These are phyloP conservation scores for Anacardium occidentale DNA, from an alignment of 345 rosid species.

Conservation along the genomic window DNA sequence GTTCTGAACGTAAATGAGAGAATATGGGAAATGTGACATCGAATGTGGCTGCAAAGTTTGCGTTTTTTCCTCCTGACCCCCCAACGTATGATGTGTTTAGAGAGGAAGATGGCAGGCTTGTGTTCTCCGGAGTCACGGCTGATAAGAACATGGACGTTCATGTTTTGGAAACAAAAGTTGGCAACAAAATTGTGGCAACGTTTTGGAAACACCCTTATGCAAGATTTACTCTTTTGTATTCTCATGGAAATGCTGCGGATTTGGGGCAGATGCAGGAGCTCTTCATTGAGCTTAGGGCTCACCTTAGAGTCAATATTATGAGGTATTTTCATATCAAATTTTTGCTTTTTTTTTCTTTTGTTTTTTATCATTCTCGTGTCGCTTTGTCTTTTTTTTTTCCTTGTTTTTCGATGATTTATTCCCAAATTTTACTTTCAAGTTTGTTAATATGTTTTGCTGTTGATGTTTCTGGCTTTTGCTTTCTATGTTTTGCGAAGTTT, in stretches of 20 bases:
- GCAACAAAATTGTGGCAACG: constrained; percentile 81
- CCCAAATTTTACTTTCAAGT: background rate
- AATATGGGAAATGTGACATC: constrained; percentile 95
- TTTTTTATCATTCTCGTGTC: constrained; percentile 19
- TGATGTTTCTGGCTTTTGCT: background rate
- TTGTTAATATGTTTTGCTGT: background rate
- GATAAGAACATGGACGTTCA: constrained; percentile 87
- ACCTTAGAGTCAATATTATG: constrained; percentile 91
- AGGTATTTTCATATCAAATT: constrained; percentile 39
- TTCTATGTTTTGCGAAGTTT: too few relatives aligned
- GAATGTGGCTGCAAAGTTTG: constrained; percentile 92
- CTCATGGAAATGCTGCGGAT: constrained; percentile 98
- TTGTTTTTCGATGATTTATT: background rate
- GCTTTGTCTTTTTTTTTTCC: background rate
- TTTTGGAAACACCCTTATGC: constrained; percentile 97
- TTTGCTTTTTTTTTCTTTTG: background rate
- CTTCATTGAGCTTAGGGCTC: constrained; percentile 94
- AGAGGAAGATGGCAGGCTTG: constrained; percentile 63
- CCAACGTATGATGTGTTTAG: constrained; percentile 68
- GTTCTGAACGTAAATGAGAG: background rate
- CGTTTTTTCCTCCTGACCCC: constrained; percentile 96
- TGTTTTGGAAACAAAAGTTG: constrained; percentile 67
- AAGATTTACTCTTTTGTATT: constrained; percentile 80
- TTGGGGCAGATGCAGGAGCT: constrained; percentile 96
- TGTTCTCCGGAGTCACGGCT: constrained; percentile 61